Base-by-base conservation (phyloP, 345 rosid genomes). In the Citrus sp. region DNA sequence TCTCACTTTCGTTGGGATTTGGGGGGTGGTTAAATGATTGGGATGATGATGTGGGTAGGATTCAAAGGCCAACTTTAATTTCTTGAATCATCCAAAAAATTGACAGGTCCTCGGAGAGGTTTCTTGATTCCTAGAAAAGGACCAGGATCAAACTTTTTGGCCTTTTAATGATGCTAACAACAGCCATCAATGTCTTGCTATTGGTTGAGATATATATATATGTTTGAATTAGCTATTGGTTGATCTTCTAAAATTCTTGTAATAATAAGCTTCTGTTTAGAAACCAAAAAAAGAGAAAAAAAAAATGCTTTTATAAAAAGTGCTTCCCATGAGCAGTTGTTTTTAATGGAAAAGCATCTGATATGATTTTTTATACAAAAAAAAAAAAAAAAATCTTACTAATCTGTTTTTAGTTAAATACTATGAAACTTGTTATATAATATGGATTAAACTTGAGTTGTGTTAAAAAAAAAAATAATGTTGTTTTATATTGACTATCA, bases 1-100 rank as follows among this genome's bases (percentile, higher is more conserved):
- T 25, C 77, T 74, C 77, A 21, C 69, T 74, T 74, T 74, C 77
- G 9, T 62, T 4, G 21, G 38, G 59, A 38, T 62, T 62, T 18
- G 21, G 51, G 51, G 22, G 16, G 10, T 24, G 21, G 32, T 25
- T 61, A 40, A 62, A 74, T 74, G 69, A 75, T 75, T 75, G 59
- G 70, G 49, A 63, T 28, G 30, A 59, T 27, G 51, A 46, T 46
- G 18, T 46, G 51, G 16, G 51, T 13, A 46, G 51, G 51, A 46
- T 46, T 46, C 51, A 4, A 19, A 51, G 58, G 27, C 10, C 8
- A 28, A 27, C 78, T 75, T 64, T 46, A 46, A 46, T 3, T 61
- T 60, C 34, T 74, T n/a, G 27, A n/a, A 73, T 60, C 77, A 73
- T 9, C 68, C 56, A 74, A 61, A 4, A 74, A 35, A 24, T 63